Evolutionary conservation across 2,329 filamentous ascomycete species (phyloP).

Genomic region (Neodidymelliopsis sp.): DNA sequence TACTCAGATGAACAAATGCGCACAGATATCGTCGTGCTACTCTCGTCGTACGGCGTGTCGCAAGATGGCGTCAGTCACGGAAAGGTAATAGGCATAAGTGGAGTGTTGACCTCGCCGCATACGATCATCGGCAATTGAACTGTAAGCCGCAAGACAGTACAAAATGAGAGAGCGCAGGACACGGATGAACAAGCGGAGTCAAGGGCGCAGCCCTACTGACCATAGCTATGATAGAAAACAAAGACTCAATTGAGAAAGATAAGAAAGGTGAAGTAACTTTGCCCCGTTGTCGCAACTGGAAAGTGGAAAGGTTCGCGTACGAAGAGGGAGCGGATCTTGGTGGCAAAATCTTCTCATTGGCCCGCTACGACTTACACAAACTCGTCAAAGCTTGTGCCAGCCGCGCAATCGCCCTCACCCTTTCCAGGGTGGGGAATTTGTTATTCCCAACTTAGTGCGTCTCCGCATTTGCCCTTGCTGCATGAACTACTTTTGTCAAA

Average conservation of each 20-base stretch:
- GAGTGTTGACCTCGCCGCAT: neutral
- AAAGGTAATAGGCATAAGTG: conserved; percentile 6
- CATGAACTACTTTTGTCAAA: conserved; percentile 11
- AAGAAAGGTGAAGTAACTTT: neutral
- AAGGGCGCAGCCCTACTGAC: conserved; percentile 12
- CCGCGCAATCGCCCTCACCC: conserved; percentile 15
- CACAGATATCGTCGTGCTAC: neutral
- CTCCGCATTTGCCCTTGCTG: conserved; percentile 17
- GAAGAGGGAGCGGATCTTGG: conserved; percentile 6
- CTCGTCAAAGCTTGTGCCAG: conserved; percentile 18
- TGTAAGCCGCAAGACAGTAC: neutral
- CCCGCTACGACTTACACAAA: conserved; percentile 16
- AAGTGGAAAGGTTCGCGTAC: conserved; percentile 8
- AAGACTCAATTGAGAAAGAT: conserved; percentile 7
- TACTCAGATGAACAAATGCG: neutral
- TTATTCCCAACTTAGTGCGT: conserved; percentile 11
- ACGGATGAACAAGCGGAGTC: neutral
- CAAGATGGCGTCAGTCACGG: conserved; percentile 3
- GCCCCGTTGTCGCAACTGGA: conserved; percentile 9
- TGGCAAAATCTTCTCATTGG: conserved; percentile 14
- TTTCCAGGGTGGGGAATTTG: too few species aligned
- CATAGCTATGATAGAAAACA: neutral
- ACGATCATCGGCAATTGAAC: conserved; percentile 8
- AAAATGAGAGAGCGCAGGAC: neutral
- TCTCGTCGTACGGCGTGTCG: neutral